Base-by-base conservation (phyloP, 1,284 basidiomycete genomes). In the Veloboletus limbatus region DNA sequence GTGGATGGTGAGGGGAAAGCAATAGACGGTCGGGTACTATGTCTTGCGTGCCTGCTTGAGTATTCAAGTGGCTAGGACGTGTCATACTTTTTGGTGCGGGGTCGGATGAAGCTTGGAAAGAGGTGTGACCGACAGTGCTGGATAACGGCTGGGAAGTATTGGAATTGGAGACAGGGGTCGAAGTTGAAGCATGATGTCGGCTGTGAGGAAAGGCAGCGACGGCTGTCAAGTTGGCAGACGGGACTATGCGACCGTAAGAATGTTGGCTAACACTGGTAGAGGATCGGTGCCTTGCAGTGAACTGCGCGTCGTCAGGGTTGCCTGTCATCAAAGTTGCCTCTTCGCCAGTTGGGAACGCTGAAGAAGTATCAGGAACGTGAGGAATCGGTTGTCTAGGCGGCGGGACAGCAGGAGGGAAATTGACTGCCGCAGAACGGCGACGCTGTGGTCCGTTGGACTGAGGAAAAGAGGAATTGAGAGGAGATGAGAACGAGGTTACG, bases 301-400 rank as follows among this genome's bases (percentile, higher is more conserved):
- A 58, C 34, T 47, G 57, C 10, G 35, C 40, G 46, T 54, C 62
- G 52, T 57, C 55, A 14, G 36, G 30, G 33, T 51, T 40, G 31
- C 36, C 43, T 35, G 38, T 22, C n/a, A 41, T 51, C 32, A 51
- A 30, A 18, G 41, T 24, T 40, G 40, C 13, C 25, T 55, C 60
- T 27, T 51, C 60, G 45, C 59, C 50, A 43, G 57, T 55, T 54
- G 62, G 40, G 54, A 45, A 40, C 11, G 56, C 42, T 49, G 66
- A 54, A 48, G 55, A 47, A 37, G 56, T 17, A 18, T 55, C 35
- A 53, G 75, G 85, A 35, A 85, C 58, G 56, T 70, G 80, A 35
- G 85, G 85, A 51, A 88, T 86, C 43, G 85, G 86, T 54, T 79
- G 75, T 57, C 70, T 79, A n/a, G 85, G 85, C 27, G 85, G 85